Conservation (phyloP, 495 filamentous ascomycete genomes). For the Beverwykella pulmonaria region DNA sequence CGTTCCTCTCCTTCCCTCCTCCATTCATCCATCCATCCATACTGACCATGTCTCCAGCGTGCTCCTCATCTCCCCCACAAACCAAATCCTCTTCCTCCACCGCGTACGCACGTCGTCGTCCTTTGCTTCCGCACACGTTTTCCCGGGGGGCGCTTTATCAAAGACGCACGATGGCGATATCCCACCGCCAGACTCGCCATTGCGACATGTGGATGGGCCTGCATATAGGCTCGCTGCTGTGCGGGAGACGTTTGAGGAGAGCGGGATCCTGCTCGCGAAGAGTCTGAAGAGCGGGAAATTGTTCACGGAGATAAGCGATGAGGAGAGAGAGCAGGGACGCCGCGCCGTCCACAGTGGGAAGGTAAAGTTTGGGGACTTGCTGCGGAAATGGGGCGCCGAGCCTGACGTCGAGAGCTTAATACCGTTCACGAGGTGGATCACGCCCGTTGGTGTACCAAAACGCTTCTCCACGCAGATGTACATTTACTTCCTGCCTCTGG, state of each 20-base stretch:
- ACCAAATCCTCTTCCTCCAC: constrained; percentile 85
- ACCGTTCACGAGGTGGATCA: constrained; percentile 92
- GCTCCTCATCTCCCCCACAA: constrained; percentile 79
- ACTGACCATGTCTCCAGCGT: constrained; percentile 67
- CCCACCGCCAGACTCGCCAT: constrained; percentile 49
- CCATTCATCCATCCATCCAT: background rate
- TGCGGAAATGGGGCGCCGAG: constrained; percentile 60
- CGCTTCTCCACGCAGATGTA: constrained; percentile 97
- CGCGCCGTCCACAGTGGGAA: constrained; percentile 65
- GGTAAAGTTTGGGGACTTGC: constrained; percentile 67
- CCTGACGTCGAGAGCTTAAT: constrained; percentile 69
- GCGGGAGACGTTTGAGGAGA: constrained; percentile 93
- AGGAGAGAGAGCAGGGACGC: constrained; percentile 66
- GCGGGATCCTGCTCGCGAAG: constrained; percentile 80
- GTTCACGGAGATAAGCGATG: constrained; percentile 60
- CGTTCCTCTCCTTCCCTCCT: background rate
- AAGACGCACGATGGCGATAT: constrained; percentile 67
- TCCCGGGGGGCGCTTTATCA: constrained; percentile 89
- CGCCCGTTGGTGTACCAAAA: constrained; percentile 68
- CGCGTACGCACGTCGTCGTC: constrained; percentile 78
- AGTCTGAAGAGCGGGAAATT: constrained; percentile 46
- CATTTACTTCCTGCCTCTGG: constrained; percentile 83
- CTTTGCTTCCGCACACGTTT: constrained; percentile 92
- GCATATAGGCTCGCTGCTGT: constrained; percentile 79
- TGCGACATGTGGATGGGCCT: constrained; percentile 66